These are phyloP conservation scores for Lablab purpureus DNA, from an alignment of 306 rosid species.

Conservation along the genomic window DNA sequence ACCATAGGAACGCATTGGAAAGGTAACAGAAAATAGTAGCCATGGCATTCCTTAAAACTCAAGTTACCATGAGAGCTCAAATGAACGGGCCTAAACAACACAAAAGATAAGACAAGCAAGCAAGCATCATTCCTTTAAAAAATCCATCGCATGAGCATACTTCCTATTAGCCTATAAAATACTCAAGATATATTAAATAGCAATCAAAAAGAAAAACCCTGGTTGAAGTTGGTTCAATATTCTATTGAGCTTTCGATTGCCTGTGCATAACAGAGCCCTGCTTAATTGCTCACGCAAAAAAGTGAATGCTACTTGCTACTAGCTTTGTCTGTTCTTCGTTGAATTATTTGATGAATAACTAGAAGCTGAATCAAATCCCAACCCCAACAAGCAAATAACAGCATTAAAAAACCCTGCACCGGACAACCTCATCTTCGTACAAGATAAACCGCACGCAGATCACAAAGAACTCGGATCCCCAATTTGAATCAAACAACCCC, in stretches of 20 bases:
- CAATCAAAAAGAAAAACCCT: background rate
- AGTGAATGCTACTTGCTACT: background rate
- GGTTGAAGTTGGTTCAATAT: background rate
- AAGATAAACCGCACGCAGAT: background rate
- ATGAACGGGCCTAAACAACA: background rate
- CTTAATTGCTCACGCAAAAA: background rate
- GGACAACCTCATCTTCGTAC: background rate
- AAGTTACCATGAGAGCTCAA: background rate
- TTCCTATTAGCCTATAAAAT: background rate
- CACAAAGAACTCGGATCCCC: background rate
- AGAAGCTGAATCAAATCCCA: background rate
- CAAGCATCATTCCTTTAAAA: background rate
- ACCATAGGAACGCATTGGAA: background rate
- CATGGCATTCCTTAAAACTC: background rate
- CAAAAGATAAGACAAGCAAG: slow-evolving; percentile 19
- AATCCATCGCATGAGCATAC: background rate
- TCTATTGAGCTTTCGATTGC: background rate
- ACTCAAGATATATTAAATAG: background rate
- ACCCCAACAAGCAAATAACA: background rate
- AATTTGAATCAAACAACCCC: background rate
- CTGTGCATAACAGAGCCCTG: background rate
- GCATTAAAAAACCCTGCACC: background rate
- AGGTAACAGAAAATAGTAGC: background rate
- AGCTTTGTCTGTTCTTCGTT: background rate
- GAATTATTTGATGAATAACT: background rate